Evolutionary conservation across 805 yeast genomes (phyloP).

Genomic region (Candida dajiaensis): DNA sequence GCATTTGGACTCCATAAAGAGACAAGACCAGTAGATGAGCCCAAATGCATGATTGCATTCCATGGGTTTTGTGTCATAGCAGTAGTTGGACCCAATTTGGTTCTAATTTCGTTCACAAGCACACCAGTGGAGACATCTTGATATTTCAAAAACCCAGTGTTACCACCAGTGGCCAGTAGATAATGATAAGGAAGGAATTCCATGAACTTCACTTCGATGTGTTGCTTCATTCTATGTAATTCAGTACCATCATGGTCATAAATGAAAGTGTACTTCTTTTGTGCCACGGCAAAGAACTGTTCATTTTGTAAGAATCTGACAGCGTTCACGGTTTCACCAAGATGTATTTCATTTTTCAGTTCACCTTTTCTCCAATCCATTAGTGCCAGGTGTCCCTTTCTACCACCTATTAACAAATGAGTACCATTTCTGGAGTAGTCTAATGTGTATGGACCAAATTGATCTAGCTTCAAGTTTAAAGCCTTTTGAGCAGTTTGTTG

Average conservation of each 20-base stretch:
- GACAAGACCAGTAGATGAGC: conserved; percentile 90
- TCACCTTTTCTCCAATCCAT: conserved; percentile 93
- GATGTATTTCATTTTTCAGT: conserved; percentile 72
- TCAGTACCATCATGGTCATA: conserved; percentile 91
- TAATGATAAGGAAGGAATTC: conserved; percentile 93
- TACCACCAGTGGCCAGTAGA: conserved; percentile 80
- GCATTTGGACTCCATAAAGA: conserved; percentile 90
- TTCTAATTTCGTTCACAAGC: conserved; percentile 74
- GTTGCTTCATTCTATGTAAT: conserved; percentile 86
- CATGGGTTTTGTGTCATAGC: conserved; percentile 89
- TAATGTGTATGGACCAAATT: conserved; percentile 80
- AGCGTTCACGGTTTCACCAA: conserved; percentile 86
- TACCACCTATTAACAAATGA: conserved; percentile 76
- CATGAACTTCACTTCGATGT: conserved; percentile 73
- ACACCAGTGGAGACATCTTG: conserved; percentile 95
- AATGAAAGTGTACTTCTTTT: conserved; percentile 87
- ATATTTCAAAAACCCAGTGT: conserved; percentile 81
- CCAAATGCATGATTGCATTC: conserved; percentile 92
- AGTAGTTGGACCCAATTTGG: conserved; percentile 86
- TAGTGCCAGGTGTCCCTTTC: conserved; percentile 91
- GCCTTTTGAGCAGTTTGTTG: conserved; percentile 66
- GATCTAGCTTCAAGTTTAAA: conserved; percentile 64
- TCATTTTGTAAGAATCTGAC: conserved; percentile 89
- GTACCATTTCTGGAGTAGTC: conserved; percentile 89
- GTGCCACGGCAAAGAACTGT: conserved; percentile 95